Base-by-base conservation (phyloP, 192 early-diverging fungal species). In the Backusella macrospora region DNA sequence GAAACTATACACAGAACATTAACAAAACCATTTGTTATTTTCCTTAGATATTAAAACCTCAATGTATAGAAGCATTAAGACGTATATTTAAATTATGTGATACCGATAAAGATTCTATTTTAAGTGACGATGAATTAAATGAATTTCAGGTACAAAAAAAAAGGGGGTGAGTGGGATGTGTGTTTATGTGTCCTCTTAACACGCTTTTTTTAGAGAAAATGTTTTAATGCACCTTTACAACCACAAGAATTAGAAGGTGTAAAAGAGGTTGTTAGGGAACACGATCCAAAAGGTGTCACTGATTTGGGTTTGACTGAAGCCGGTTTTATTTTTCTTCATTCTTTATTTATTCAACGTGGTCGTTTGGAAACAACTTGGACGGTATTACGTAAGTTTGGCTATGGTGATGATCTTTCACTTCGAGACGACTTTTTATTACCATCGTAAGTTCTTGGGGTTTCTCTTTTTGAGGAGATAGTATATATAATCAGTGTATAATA, bases 281-380 rank as follows among this genome's bases (percentile, higher is more conserved):
- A 91, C 76, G 90, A 96, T 44, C 90, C 94, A 13, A 86, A 91
- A 44, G 98, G 98, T 46, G 94, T 99, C 2, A 91, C 81, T 34
- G 90, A 92, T 0, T 75, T 82, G 63, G 96, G 98, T 0, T 82
- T 99, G 70, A 98, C 96, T 13, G 88, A 96, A 83, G 82, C 86
- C 6, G 90, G 98, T 8, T 99, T 99, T 79, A 80, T 96, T 43
- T 97, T 94, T 76, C 84, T 99, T 52, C 96, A 99, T 77, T 93
- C 92, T 64, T 89, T 97, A 26, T 99, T 98, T 80, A 97, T 99
- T 65, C 96, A 98, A 86, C 87, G 95, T 6, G 98, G 98, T 13
- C 90, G 96, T 12, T 84, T 98, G 23, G 98, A 99, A 78, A 99
- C 98, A 8, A 98, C 98, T 23, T 99, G 98, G 98, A 95, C 95